Evolutionary conservation across 108 stramenopile species (phyloP).

Genomic region (Discostella stelligeroides): DNA sequence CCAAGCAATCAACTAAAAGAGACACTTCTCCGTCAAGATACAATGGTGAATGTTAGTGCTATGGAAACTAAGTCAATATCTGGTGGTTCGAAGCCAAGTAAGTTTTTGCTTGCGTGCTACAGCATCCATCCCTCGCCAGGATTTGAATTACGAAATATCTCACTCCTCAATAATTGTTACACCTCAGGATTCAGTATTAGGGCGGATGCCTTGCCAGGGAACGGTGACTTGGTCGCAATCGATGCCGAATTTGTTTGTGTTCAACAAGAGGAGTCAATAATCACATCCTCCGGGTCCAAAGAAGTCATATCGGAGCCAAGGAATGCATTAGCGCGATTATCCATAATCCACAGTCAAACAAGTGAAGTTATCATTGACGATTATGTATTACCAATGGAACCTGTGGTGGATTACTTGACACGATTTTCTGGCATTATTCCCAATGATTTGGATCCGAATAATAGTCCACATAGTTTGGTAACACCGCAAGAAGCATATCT

Average conservation of each 20-base stretch:
- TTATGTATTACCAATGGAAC: conserved; percentile 90
- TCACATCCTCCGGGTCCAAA: conserved; percentile 79
- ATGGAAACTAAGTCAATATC: conserved; percentile 73
- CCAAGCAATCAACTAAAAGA: conserved; percentile 2
- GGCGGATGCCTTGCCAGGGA: conserved; percentile 42
- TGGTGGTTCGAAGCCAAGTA: conserved; percentile 11
- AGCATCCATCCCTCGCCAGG: too few relatives aligned
- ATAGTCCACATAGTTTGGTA: conserved; percentile 85
- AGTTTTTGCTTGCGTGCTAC: too few relatives aligned
- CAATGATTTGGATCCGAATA: conserved; percentile 87
- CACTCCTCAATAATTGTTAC: background rate
- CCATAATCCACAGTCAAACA: conserved; percentile 75
- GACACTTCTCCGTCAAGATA: background rate
- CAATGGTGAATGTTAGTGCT: conserved; percentile 43
- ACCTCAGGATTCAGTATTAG: background rate
- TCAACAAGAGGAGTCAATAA: conserved; percentile 77
- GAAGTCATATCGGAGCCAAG: conserved; percentile 77
- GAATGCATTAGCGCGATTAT: conserved; percentile 88
- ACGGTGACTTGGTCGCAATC: conserved; percentile 82
- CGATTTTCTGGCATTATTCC: conserved; percentile 90
- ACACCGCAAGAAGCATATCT: conserved; percentile 85
- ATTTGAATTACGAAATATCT: too few relatives aligned
- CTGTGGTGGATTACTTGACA: conserved; percentile 93
- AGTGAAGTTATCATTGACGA: conserved; percentile 86
- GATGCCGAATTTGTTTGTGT: conserved; percentile 92